Conservation (phyloP, 1,284 basidiomycete species). For the Puccinia coronata region DNA sequence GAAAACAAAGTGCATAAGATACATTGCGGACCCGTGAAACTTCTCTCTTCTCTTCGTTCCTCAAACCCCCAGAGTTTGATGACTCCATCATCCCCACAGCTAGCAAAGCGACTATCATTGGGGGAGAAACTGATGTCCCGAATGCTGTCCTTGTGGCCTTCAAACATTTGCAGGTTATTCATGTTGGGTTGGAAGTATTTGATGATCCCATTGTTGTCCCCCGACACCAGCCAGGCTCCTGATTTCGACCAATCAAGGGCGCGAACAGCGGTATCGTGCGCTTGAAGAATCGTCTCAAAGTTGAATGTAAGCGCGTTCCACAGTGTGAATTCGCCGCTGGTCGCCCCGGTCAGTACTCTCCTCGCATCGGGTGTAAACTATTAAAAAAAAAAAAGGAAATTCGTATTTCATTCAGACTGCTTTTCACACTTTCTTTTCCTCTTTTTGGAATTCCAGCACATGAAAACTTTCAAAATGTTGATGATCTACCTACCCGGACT, state of each 20-base stretch:
- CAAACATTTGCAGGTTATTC: conserved; percentile 94
- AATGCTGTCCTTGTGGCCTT: conserved; percentile 73
- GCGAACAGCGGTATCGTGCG: conserved; percentile 91
- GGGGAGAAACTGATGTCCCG: conserved; percentile 87
- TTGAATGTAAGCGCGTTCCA: conserved; percentile 99
- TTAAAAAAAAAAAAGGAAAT: not conserved
- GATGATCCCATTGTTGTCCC: conserved; percentile 89
- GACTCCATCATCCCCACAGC: conserved; percentile 89
- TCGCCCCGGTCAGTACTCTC: conserved; percentile 87
- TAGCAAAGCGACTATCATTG: conserved; percentile 86
- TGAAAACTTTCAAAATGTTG: conserved; percentile 1
- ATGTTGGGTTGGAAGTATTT: conserved; percentile 99
- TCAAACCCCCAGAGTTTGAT: conserved; percentile 95
- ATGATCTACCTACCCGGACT: conserved; percentile 69
- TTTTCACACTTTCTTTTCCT: not conserved
- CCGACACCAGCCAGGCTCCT: conserved; percentile 84
- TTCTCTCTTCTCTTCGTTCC: conserved; percentile 81
- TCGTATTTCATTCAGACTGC: too few species aligned
- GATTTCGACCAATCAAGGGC: conserved; percentile 86
- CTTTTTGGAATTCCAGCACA: not conserved
- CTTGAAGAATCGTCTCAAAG: conserved; percentile 92
- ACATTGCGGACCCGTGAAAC: conserved; percentile 70
- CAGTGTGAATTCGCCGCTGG: conserved; percentile 94
- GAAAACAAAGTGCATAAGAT: conserved; percentile 10
- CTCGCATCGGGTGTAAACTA: conserved; percentile 96